phyloP scores from a whole-genome alignment of 441 rosid species.

The Adansonia gregorii region DNA sequence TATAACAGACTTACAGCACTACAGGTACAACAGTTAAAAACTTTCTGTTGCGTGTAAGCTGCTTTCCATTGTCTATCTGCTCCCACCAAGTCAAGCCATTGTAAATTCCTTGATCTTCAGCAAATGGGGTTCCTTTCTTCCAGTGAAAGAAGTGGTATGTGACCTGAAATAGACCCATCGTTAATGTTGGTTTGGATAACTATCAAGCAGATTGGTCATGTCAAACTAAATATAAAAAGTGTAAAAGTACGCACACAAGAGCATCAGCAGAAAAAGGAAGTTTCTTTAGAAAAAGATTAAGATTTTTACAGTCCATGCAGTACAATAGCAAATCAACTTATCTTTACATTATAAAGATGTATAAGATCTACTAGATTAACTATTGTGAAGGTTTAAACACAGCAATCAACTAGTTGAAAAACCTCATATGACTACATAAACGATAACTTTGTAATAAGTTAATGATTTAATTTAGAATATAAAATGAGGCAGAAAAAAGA shows the following conservation, averaged over 20 bases:
- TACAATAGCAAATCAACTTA: background rate
- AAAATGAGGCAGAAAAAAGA: background rate
- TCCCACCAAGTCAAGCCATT: constrained; percentile 97
- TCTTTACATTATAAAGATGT: background rate
- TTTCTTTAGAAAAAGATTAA: background rate
- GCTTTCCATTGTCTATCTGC: constrained; percentile 89
- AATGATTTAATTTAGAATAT: background rate
- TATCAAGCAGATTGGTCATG: background rate
- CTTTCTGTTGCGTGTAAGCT: constrained; percentile 90
- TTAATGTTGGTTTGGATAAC: background rate
- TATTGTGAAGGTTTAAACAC: background rate
- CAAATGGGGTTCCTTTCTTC: constrained; percentile 97
- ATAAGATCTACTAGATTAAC: background rate
- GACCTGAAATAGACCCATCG: constrained; percentile 49
- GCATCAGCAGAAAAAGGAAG: background rate
- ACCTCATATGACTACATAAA: background rate
- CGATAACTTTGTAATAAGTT: background rate
- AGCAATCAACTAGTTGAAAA: background rate
- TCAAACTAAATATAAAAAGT: background rate
- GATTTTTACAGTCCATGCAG: background rate
- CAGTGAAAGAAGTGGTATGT: constrained; percentile 97
- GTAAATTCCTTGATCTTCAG: constrained; percentile 94
- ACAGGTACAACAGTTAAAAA: constrained; percentile 88
- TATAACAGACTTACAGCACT: constrained; percentile 63
- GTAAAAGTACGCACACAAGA: background rate